Evolutionary conservation across 257 asterid genomes (phyloP).

Genomic region (Mentha longifolia): DNA sequence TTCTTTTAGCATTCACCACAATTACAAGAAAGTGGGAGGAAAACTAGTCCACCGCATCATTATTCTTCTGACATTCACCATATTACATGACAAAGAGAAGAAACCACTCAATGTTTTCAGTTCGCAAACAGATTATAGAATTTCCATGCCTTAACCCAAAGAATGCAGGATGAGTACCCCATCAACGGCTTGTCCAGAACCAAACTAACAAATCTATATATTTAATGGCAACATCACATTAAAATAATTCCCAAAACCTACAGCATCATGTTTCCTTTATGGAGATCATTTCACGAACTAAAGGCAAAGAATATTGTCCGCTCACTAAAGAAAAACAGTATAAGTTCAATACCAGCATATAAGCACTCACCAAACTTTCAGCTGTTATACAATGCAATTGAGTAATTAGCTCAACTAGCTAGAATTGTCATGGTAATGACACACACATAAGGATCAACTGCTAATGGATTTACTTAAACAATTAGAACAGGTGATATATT

Average conservation of each 20-base stretch:
- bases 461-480: background rate
- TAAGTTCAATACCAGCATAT: slow-evolving; percentile 15
- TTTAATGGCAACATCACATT: slow-evolving; percentile 12
- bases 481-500: background rate
- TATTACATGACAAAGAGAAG: slow-evolving; percentile 10
- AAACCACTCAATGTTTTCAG: slow-evolving; percentile 17
- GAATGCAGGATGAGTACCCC: background rate
- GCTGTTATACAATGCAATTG: background rate
- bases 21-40: slow-evolving; percentile 13
- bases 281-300: slow-evolving; percentile 16
- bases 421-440: background rate
- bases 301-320: slow-evolving; percentile 1
- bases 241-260: slow-evolving; percentile 23
- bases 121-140: slow-evolving; percentile 10
- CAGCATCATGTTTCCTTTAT: background rate
- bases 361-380: slow-evolving; percentile 13
- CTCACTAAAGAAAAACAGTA: slow-evolving; percentile 15
- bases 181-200: slow-evolving; percentile 21
- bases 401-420: slow-evolving; percentile 20
- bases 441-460: slow-evolving; percentile 3
- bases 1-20: slow-evolving; percentile 17
- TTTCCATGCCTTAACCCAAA: slow-evolving; percentile 14
- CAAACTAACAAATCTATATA: slow-evolving; percentile 14
- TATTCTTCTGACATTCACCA: slow-evolving; percentile 16
- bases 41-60: background rate